Conservation (phyloP, 2,329 filamentous ascomycete species). For the Sporothrix schenckii region DNA sequence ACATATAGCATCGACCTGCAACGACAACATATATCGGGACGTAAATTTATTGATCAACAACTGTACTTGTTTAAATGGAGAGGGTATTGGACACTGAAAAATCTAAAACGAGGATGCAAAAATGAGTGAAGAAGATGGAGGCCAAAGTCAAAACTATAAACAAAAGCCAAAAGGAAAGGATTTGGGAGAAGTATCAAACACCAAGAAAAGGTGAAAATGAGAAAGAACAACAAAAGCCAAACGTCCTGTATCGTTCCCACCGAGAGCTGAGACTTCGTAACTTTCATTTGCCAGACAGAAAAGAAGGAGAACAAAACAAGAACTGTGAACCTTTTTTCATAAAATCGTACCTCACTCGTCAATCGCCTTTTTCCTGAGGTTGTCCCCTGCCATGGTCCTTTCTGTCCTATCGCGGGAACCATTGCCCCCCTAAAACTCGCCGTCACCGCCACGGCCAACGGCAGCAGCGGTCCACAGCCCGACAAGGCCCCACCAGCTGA, state of each 20-base stretch:
- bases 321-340: neutral
- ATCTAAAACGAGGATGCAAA: constrained; percentile 21
- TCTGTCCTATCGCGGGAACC: constrained; percentile 7
- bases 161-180: neutral
- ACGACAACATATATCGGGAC: neutral
- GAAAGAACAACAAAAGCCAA: neutral
- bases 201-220: too few species aligned
- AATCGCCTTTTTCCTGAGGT: too few species aligned
- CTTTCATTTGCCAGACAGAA: constrained; percentile 19
- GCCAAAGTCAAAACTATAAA: neutral
- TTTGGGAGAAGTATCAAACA: neutral
- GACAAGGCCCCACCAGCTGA: constrained; percentile 75
- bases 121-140: constrained; percentile 9
- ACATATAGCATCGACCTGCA: too few species aligned
- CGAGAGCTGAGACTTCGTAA: constrained; percentile 33
- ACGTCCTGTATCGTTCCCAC: constrained; percentile 5
- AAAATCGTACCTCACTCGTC: constrained; percentile 7
- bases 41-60: constrained; percentile 2
- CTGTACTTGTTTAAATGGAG: neutral
- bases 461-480: constrained; percentile 73
- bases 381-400: neutral
- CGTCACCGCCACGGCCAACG: constrained; percentile 63
- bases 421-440: constrained; percentile 54
- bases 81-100: constrained; percentile 29
- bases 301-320: neutral